Evolutionary conservation across 441 rosid species (phyloP).

Genomic region (Bruguiera hainesii): DNA sequence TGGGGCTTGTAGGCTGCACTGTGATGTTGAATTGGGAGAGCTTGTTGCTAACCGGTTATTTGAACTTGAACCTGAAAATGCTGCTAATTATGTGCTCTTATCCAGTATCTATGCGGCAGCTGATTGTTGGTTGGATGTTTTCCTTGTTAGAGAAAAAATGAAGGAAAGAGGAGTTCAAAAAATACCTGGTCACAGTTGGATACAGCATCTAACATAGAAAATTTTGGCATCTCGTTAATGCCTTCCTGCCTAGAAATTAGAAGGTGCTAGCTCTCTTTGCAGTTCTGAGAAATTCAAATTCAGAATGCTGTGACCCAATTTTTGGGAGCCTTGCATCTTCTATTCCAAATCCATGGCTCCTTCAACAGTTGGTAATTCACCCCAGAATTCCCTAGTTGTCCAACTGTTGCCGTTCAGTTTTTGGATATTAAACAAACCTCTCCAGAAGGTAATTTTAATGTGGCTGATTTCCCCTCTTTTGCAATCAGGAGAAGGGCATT

Average conservation of each 20-base stretch:
- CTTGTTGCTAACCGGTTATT: slow-evolving; percentile 47
- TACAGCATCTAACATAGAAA: slow-evolving; percentile 14
- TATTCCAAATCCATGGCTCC: not conserved
- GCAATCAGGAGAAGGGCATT: too few species aligned
- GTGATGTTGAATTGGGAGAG: slow-evolving; percentile 56
- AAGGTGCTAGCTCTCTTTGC: too few species aligned
- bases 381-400: too few species aligned
- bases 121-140: slow-evolving; percentile 62
- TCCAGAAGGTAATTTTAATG: too few species aligned
- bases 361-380: not conserved
- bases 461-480: too few species aligned
- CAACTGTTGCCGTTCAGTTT: too few species aligned
- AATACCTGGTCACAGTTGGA: slow-evolving; percentile 60
- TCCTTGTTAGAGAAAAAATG: slow-evolving; percentile 58
- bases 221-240: too few species aligned
- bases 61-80: slow-evolving; percentile 64
- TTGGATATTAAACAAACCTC: too few species aligned
- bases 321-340: not conserved
- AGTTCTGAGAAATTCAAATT: not conserved
- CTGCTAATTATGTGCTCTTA: slow-evolving; percentile 62
- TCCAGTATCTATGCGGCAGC: slow-evolving; percentile 77
- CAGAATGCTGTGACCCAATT: not conserved
- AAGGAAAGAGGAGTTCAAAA: slow-evolving; percentile 58
- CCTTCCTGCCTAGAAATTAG: too few species aligned
- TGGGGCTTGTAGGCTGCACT: slow-evolving; percentile 61